These are phyloP conservation scores for Elaeis guineensis DNA, from an alignment of 176 grass and related monocot species.

Conservation along the genomic window DNA sequence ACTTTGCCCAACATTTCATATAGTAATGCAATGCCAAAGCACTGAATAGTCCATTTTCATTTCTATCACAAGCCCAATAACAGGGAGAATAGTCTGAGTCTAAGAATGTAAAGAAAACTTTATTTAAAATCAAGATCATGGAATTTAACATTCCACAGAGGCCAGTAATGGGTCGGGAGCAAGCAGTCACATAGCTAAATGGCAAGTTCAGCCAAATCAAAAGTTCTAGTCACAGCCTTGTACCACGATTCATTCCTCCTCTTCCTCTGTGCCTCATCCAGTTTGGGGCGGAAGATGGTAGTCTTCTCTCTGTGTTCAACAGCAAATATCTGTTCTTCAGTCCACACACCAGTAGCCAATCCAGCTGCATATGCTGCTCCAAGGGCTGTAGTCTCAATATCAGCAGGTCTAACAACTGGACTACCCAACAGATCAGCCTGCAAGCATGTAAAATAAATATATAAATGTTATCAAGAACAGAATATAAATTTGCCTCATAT, in stretches of 20 bases:
- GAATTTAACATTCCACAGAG: too few relatives aligned
- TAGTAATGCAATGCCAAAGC: too few relatives aligned
- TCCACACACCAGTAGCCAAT: conserved; percentile 57
- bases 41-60: too few relatives aligned
- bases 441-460: neutral
- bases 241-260: conserved; percentile 57
- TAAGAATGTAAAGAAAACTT: too few relatives aligned
- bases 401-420: conserved; percentile 63
- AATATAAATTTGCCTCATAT: too few relatives aligned
- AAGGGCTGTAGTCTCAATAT: conserved; percentile 76
- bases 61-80: too few relatives aligned
- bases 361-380: conserved; percentile 87
- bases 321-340: conserved; percentile 34
- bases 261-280: conserved; percentile 33
- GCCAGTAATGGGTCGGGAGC: too few relatives aligned
- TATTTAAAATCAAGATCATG: too few relatives aligned
- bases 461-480: too few relatives aligned
- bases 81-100: too few relatives aligned
- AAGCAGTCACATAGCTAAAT: neutral
- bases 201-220: conserved; percentile 64
- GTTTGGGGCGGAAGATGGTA: conserved; percentile 31
- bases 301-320: conserved; percentile 48
- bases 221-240: conserved; percentile 62
- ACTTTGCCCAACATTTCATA: too few relatives aligned
- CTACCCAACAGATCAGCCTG: conserved; percentile 79